These are phyloP conservation scores for Botrytis fabae DNA, from an alignment of 2,329 filamentous ascomycete species.

Conservation along the genomic window DNA sequence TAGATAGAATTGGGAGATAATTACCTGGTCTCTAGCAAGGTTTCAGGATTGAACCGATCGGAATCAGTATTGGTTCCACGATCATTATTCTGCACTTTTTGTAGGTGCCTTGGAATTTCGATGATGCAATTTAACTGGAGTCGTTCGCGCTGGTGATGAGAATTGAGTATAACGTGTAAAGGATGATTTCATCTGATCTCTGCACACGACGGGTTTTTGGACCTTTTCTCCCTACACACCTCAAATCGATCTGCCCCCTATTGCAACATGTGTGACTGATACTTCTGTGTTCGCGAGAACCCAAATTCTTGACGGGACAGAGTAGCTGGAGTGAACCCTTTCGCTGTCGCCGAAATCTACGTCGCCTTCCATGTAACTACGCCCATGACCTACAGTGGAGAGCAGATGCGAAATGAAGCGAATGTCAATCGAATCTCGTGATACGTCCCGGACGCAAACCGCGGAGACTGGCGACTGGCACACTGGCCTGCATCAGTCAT, in stretches of 20 bases:
- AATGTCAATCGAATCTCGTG: neutral
- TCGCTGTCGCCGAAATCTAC: neutral
- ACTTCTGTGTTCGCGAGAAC: neutral
- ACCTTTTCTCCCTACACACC: neutral
- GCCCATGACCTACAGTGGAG: neutral
- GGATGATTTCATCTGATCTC: neutral
- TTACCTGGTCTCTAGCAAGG: neutral
- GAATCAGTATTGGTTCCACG: too few species aligned
- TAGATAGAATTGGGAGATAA: neutral
- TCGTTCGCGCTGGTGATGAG: neutral
- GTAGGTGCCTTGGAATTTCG: neutral
- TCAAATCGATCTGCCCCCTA: neutral
- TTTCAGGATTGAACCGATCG: too few species aligned
- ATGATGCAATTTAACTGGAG: neutral
- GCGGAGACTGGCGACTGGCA: neutral
- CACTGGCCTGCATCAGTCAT: neutral
- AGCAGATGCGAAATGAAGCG: neutral
- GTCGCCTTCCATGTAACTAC: neutral
- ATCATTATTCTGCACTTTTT: neutral
- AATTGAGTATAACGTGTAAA: neutral
- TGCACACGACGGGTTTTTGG: neutral
- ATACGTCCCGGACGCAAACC: neutral
- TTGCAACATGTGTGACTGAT: neutral
- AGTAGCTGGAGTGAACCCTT: neutral
- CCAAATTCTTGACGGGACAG: neutral